Percentiles rank a stretch among this genome's conserved stretches.
Conservation (phyloP, 495 filamentous ascomycete species). For the Penicillium parvum region DNA sequence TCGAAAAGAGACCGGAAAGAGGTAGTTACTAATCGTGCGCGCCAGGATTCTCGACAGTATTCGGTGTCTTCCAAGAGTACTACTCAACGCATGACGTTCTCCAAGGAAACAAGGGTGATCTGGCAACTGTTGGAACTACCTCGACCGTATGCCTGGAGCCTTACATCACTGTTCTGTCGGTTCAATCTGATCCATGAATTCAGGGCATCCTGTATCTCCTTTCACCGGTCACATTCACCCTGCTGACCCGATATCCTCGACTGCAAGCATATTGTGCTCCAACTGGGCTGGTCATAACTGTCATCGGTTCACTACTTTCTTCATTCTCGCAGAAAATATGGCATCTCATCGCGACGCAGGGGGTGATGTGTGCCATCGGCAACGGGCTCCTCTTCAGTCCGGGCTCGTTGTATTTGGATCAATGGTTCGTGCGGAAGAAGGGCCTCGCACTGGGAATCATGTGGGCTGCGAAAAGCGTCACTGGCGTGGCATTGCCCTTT, state of each 20-base stretch:
- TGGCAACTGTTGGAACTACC: slow-evolving; percentile 52
- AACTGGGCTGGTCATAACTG: slow-evolving; percentile 40
- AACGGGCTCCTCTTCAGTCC: slow-evolving; percentile 48
- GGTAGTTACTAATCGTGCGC: background rate
- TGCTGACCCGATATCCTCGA: slow-evolving; percentile 45
- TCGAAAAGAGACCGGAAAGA: background rate
- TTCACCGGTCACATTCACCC: slow-evolving; percentile 46
- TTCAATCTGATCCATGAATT: slow-evolving; percentile 6
- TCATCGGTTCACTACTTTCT: slow-evolving; percentile 35
- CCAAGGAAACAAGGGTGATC: slow-evolving; percentile 28
- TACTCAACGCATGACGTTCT: slow-evolving; percentile 35
- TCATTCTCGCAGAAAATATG: slow-evolving; percentile 48
- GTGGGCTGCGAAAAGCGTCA: slow-evolving; percentile 50
- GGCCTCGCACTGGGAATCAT: slow-evolving; percentile 52
- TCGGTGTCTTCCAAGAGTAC: slow-evolving; percentile 49
- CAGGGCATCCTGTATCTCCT: slow-evolving; percentile 54
- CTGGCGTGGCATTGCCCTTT: slow-evolving; percentile 50
- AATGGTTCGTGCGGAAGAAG: slow-evolving; percentile 54
- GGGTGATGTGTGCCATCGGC: slow-evolving; percentile 51
- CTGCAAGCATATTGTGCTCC: slow-evolving; percentile 38
- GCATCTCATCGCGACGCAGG: slow-evolving; percentile 53
- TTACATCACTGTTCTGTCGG: background rate
- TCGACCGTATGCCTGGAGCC: slow-evolving; percentile 27
- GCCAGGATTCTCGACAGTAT: slow-evolving; percentile 48
- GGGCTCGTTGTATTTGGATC: slow-evolving; percentile 51